Evolutionary conservation across 1,284 basidiomycete genomes (phyloP), one percentile per base, ranked within the genome.

Genomic region (Gastroboletus turbinatus): DNA sequence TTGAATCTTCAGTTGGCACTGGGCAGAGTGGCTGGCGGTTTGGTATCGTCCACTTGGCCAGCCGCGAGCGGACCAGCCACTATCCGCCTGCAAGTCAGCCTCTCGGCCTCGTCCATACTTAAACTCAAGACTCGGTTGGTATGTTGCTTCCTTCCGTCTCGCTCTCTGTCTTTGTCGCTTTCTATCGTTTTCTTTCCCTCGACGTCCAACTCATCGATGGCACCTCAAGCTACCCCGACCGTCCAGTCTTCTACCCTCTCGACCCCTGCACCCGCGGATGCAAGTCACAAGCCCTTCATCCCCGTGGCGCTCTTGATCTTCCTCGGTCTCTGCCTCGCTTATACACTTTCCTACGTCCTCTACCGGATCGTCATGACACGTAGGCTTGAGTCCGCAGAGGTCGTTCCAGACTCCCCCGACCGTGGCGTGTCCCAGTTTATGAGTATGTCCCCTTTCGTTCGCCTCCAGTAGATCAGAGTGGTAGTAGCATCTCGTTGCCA

Each of bases 391-490:
- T 55, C 65, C 2, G 11, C 53, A 43, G 52, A 46, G 7, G 59
- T 53, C 23, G 19, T 19, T 14, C 67, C 67, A 21, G 60, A 60
- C 9, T 46, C 53, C 25, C 60, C 69, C 6, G 62, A 66, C 27
- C 67, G 65, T 4, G 60, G 57, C 5, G 65, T 72, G 7, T 55
- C 65, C 44, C 68, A 57, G 47, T 68, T 70, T 6, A 70, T 70
- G 68, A 67, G 65, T 67, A 45, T 5, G 64, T 67, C 38, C 4
- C n/a, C 39, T 23, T 36, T 44, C n/a, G 11, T 32, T 23, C 5
- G 8, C 25, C 9, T 35, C 17, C 32, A 14, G 14, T 35, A 13
- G n/a, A 40, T 39, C 17, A 4, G 8, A 14, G 27, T 40, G 40
- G 40, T 47, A 2, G 35, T 38, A 27, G 14, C 45, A 33, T 42